phyloP scores from a whole-genome alignment of 2,329 filamentous ascomycete species.

The Aspergillus clavatus region DNA sequence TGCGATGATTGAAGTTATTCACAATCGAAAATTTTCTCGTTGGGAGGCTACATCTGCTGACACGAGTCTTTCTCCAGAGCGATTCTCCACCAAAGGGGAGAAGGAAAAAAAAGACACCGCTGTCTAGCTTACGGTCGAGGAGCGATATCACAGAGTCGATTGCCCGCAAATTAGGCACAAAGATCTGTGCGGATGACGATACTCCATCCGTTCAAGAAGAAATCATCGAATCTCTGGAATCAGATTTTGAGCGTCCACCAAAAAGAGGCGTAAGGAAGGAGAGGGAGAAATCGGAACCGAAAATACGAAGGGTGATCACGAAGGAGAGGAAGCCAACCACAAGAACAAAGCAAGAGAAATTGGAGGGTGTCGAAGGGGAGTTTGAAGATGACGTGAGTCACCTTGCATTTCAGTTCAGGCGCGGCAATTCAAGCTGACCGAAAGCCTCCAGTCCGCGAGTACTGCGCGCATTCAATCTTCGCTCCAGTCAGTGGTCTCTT shows the following conservation, averaged over 20 bases:
- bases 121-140: background rate
- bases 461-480: constrained; percentile 5
- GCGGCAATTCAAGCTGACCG: background rate
- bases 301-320: background rate
- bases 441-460: background rate
- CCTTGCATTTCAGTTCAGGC: background rate
- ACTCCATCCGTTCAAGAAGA: background rate
- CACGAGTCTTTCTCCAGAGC: background rate
- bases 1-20: background rate
- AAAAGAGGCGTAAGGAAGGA: background rate
- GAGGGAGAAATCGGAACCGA: background rate
- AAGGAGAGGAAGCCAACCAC: background rate
- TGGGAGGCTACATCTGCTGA: background rate
- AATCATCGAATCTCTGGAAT: background rate
- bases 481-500: constrained; percentile 3
- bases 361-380: background rate
- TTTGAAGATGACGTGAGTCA: background rate
- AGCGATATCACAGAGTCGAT: background rate
- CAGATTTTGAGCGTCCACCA: background rate
- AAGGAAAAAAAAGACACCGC: background rate
- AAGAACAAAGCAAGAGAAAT: background rate
- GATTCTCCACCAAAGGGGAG: background rate
- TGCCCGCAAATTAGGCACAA: background rate
- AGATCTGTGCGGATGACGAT: too few relatives aligned
- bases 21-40: background rate